phyloP scores from a whole-genome alignment of 108 stramenopile species.

The Skeletonema tropicum region DNA sequence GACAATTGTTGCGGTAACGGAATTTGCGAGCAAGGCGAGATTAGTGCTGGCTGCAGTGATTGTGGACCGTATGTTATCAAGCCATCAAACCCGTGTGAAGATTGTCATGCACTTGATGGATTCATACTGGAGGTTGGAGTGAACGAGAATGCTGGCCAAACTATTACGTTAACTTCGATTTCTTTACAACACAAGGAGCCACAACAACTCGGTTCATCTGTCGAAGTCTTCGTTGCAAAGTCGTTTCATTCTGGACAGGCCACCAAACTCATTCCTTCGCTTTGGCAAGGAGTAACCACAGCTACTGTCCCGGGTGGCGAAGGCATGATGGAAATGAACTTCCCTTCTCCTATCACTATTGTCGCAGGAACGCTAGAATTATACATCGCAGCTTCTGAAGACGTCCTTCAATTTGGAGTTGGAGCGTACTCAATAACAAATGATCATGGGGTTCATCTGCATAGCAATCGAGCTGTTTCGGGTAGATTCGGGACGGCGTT shows the following conservation, averaged over 20 bases:
- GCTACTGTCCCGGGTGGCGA: constrained; percentile 6
- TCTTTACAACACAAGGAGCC: constrained; percentile 11
- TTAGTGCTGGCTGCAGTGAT: constrained; percentile 4
- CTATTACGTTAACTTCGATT: constrained; percentile 20
- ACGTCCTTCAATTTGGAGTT: constrained; percentile 26
- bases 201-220: constrained; percentile 4
- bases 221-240: constrained; percentile 11
- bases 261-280: neutral
- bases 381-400: constrained; percentile 23
- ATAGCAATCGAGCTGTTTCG: constrained; percentile 34
- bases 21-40: constrained; percentile 36
- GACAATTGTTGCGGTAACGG: constrained; percentile 41
- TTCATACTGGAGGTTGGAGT: constrained; percentile 34
- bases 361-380: constrained; percentile 15
- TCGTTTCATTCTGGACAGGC: neutral
- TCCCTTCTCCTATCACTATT: constrained; percentile 6
- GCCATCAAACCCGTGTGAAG: constrained; percentile 17
- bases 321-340: constrained; percentile 13
- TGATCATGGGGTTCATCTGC: constrained; percentile 22
- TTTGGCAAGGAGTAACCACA: constrained; percentile 15
- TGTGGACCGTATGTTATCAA: constrained; percentile 34
- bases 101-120: constrained; percentile 35
- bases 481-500: constrained; percentile 31
- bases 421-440: constrained; percentile 20
- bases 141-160: constrained; percentile 6